Conservation (phyloP, 2,329 filamentous ascomycete species). For the Atkinsonella hypoxylon region DNA sequence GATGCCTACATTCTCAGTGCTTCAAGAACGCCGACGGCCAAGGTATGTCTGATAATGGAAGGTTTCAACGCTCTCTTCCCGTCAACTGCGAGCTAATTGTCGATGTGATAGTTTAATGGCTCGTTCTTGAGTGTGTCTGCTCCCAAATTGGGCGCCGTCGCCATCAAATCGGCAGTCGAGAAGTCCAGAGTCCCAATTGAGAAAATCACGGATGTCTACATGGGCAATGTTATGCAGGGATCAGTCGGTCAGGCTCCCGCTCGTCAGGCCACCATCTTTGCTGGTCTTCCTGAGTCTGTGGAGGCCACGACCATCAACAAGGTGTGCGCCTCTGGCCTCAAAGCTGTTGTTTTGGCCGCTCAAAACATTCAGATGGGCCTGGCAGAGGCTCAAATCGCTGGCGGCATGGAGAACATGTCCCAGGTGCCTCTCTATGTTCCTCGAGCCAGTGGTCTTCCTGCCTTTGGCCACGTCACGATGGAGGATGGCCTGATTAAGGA, state of each 20-base stretch:
- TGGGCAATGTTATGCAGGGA: conserved; percentile 88
- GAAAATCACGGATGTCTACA: conserved; percentile 86
- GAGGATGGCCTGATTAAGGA: conserved; percentile 92
- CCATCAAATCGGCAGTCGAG: conserved; percentile 80
- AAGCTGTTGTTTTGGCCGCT: conserved; percentile 80
- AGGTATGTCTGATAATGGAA: conserved; percentile 38
- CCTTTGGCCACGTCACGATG: conserved; percentile 78
- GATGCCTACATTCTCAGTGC: conserved; percentile 93
- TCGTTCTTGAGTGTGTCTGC: conserved; percentile 73
- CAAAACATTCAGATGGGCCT: conserved; percentile 91
- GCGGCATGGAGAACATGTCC: conserved; percentile 98
- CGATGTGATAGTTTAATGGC: conserved; percentile 68
- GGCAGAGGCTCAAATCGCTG: conserved; percentile 78
- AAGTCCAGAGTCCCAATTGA: conserved; percentile 74
- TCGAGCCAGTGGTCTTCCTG: conserved; percentile 66
- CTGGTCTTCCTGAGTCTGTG: conserved; percentile 66
- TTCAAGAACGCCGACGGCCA: conserved; percentile 77
- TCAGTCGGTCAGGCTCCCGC: conserved; percentile 82
- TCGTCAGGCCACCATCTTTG: conserved; percentile 80
- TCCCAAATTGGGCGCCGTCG: conserved; percentile 77
- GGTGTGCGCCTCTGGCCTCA: conserved; percentile 90
- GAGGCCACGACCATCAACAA: conserved; percentile 96
- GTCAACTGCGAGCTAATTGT: not conserved
- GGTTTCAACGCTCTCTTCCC: not conserved
- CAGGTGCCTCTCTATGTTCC: conserved; percentile 83